These are phyloP conservation scores for Dentipellis sp. DNA, from an alignment of 768 basidiomycete genomes.

Conservation along the genomic window DNA sequence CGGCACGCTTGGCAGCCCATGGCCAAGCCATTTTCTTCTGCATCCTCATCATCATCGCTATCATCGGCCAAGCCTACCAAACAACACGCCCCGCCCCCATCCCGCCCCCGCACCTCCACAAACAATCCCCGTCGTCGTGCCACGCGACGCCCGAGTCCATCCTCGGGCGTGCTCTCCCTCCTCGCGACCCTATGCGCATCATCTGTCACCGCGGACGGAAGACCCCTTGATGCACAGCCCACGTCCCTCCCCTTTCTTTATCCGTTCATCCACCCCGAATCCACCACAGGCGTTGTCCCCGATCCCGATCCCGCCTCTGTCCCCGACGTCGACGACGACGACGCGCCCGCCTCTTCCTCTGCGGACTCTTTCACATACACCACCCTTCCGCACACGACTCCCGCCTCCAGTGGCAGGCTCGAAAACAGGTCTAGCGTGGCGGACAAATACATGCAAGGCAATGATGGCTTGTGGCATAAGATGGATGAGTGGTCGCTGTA, in stretches of 20 bases:
- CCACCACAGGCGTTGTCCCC: too few relatives aligned
- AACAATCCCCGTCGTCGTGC: not conserved
- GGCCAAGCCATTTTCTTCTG: constrained; percentile 19
- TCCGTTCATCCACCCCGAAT: constrained; percentile 25
- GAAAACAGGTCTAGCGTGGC: constrained; percentile 6
- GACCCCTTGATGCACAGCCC: constrained; percentile 3
- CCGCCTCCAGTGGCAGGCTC: not conserved
- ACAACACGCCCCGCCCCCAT: not conserved
- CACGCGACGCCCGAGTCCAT: constrained; percentile 1
- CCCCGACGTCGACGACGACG: not conserved
- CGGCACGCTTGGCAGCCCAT: constrained; percentile 10
- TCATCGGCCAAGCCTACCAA: constrained; percentile 3
- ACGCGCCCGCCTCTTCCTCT: not conserved
- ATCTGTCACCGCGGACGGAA: not conserved
- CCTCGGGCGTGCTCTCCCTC: not conserved
- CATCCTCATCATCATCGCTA: constrained; percentile 8
- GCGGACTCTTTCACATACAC: not conserved
- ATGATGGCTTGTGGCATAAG: constrained; percentile 17
- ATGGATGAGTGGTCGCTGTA: constrained; percentile 43
- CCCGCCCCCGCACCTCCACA: not conserved
- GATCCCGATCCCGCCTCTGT: constrained; percentile 9
- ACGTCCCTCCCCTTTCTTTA: constrained; percentile 14
- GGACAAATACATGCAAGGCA: constrained; percentile 13
- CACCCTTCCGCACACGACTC: not conserved
- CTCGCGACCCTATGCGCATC: constrained; percentile 5